These are phyloP conservation scores for Fusarium lyarnte DNA, from an alignment of 2,329 filamentous ascomycete species.

Conservation along the genomic window DNA sequence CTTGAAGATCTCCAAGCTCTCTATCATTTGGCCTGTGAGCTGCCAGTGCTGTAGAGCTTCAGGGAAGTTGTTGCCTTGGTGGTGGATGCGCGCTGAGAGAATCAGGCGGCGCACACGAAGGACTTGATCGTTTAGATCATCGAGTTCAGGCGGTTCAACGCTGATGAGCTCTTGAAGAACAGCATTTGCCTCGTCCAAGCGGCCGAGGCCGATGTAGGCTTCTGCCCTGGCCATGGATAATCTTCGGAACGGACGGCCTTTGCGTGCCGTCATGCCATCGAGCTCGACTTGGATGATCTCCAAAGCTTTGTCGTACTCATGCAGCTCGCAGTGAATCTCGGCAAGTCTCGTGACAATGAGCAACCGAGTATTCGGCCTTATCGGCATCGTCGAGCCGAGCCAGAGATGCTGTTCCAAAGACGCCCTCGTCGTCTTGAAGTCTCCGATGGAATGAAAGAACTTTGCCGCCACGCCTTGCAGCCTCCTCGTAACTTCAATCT, in stretches of 20 bases:
- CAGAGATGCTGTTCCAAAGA: slow-evolving; percentile 47
- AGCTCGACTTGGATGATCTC: slow-evolving; percentile 40
- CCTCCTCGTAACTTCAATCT: slow-evolving; percentile 47
- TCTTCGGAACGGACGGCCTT: slow-evolving; percentile 37
- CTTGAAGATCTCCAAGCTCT: slow-evolving; percentile 36
- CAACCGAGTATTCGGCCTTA: slow-evolving; percentile 40
- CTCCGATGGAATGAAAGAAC: slow-evolving; percentile 48
- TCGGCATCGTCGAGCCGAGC: slow-evolving; percentile 38
- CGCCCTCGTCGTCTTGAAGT: slow-evolving; percentile 42
- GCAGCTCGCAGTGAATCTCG: slow-evolving; percentile 45
- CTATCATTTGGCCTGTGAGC: slow-evolving; percentile 26
- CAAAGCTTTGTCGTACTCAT: slow-evolving; percentile 35
- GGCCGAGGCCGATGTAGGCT: slow-evolving; percentile 35
- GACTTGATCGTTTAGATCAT: slow-evolving; percentile 47
- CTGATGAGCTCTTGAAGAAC: slow-evolving; percentile 24
- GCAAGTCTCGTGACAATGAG: slow-evolving; percentile 44
- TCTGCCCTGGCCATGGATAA: slow-evolving; percentile 42
- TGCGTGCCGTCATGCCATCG: slow-evolving; percentile 13
- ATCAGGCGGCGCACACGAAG: slow-evolving; percentile 45
- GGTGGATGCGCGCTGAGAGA: slow-evolving; percentile 37
- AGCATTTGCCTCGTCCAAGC: slow-evolving; percentile 13
- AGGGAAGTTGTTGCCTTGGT: slow-evolving; percentile 17
- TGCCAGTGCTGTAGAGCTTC: slow-evolving; percentile 39
- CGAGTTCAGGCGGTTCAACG: slow-evolving; percentile 36
- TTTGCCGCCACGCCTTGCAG: slow-evolving; percentile 47